Percentiles rank a stretch among this genome's conserved stretches.
phyloP scores from a whole-genome alignment of 192 early-diverging fungal species.

The Backusella liffmaniae region DNA sequence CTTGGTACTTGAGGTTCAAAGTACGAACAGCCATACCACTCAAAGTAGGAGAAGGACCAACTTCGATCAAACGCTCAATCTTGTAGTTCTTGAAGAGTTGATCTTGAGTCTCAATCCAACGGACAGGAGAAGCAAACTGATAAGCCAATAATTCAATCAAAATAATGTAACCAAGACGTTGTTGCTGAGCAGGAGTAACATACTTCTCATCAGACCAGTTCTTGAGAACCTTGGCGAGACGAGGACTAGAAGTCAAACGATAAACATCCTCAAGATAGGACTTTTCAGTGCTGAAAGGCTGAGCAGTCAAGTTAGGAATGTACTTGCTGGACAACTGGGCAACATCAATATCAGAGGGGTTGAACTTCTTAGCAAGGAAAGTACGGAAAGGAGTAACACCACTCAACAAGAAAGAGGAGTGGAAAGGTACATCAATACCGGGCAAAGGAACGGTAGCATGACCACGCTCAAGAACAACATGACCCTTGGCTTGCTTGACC shows the following conservation, averaged over 20 bases:
- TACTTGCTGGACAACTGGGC: slow-evolving; percentile 79
- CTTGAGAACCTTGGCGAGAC: slow-evolving; percentile 76
- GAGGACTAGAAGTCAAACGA: slow-evolving; percentile 68
- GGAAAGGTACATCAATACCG: slow-evolving; percentile 97
- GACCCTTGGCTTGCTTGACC: slow-evolving; percentile 60
- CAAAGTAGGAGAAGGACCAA: slow-evolving; percentile 87
- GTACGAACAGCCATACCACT: slow-evolving; percentile 93
- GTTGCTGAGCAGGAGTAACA: slow-evolving; percentile 73
- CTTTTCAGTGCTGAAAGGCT: slow-evolving; percentile 80
- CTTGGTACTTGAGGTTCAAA: slow-evolving; percentile 95
- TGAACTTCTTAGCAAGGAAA: slow-evolving; percentile 82
- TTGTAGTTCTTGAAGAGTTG: slow-evolving; percentile 76
- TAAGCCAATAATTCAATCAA: slow-evolving; percentile 89
- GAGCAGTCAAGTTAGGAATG: slow-evolving; percentile 93
- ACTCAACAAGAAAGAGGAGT: slow-evolving; percentile 89
- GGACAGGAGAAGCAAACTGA: slow-evolving; percentile 90
- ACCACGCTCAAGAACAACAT: slow-evolving; percentile 79
- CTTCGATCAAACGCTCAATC: slow-evolving; percentile 86
- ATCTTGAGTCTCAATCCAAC: slow-evolving; percentile 96
- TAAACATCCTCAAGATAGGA: slow-evolving; percentile 74
- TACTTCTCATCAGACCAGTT: slow-evolving; percentile 74
- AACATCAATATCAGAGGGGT: slow-evolving; percentile 81
- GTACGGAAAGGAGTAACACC: slow-evolving; percentile 93
- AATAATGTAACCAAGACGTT: slow-evolving; percentile 82
- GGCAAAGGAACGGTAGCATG: slow-evolving; percentile 87